Evolutionary conservation across 2,329 filamentous ascomycete genomes (phyloP), one percentile per base, ranked within the genome.

Genomic region (Trichoderma koningiopsis): DNA sequence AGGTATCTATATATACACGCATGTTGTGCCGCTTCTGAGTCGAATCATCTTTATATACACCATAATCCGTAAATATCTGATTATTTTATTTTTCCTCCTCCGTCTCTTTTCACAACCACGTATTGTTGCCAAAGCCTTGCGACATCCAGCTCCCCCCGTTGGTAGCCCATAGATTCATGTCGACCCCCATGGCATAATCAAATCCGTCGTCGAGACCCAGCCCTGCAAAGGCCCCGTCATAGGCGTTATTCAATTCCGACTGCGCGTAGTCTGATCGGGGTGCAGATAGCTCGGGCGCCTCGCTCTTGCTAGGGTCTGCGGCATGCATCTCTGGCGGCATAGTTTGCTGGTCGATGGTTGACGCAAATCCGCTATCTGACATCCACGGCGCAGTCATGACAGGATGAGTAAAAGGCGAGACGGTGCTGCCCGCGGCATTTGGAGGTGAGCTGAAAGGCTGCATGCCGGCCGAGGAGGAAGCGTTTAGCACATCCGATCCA

Each of bases 151-250:
- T 59, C 31, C 72, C 79, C 3, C 76, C 74, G 29, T 71, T 77
- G 4, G 77, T 75, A 53, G 77, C 77, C 79, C 79, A 81, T 31
- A 80, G 68, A 16, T 77, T 77, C 63, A 78, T 73, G 59, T 82
- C 81, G 29, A 81, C 77, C 2, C 82, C 82, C 72, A 84, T 83
- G 1, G 81, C 76, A 53, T 79, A 77, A 35, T 80, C 79, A 3
- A 81, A 78, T 22, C 82, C 83, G 33, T 81, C 79, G 24, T 83
- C 83, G 27, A 84, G 77, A 31, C 83, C 83, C 1, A 85, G 77
- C 0, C 81, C 81, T 58, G 84, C 83, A 66, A 84, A 78, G 0
- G 83, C 82, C 2, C 83, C 83, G 66, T 85, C 83, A 58, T 85
- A 85, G 0, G 83, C 83, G 49, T 84, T 85, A n/a, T 84, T 79